Percentiles rank a stretch among this genome's conserved stretches.
These are phyloP conservation scores for Thermomucor indicae-seudaticae DNA, from an alignment of 371 early-diverging fungal genomes.

Conservation along the genomic window DNA sequence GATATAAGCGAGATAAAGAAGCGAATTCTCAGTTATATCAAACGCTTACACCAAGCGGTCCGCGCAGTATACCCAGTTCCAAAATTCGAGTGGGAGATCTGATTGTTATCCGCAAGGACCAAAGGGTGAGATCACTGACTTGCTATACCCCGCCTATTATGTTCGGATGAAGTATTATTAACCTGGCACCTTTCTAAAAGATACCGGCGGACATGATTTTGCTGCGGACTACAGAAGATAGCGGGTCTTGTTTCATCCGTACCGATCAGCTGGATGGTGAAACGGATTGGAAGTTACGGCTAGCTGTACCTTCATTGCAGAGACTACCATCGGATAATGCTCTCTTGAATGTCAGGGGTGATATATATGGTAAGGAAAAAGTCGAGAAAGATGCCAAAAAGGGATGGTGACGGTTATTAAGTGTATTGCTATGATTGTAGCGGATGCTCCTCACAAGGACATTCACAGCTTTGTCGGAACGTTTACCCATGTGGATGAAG, in stretches of 20 bases:
- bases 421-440: slow-evolving; percentile 36
- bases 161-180: background rate
- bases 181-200: slow-evolving; percentile 12
- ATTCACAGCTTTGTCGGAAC: slow-evolving; percentile 95
- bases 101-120: slow-evolving; percentile 87
- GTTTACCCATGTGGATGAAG: slow-evolving; percentile 51
- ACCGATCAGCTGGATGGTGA: slow-evolving; percentile 99
- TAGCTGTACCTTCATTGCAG: slow-evolving; percentile 83
- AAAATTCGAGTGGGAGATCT: slow-evolving; percentile 94
- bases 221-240: slow-evolving; percentile 79
- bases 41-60: slow-evolving; percentile 54
- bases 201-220: slow-evolving; percentile 93
- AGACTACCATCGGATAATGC: slow-evolving; percentile 58
- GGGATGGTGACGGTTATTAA: too few relatives aligned
- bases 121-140: slow-evolving; percentile 49
- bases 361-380: slow-evolving; percentile 62
- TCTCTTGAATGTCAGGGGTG: slow-evolving; percentile 58
- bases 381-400: too few relatives aligned
- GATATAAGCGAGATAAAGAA: slow-evolving; percentile 89
- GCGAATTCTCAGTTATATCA: slow-evolving; percentile 88
- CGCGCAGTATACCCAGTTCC: slow-evolving; percentile 71
- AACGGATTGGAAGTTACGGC: slow-evolving; percentile 98
- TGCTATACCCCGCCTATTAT: background rate
- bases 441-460: slow-evolving; percentile 95
- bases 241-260: slow-evolving; percentile 95